Conservation (phyloP, 2,329 filamentous ascomycete species). For the Trichoderma polysporum region DNA sequence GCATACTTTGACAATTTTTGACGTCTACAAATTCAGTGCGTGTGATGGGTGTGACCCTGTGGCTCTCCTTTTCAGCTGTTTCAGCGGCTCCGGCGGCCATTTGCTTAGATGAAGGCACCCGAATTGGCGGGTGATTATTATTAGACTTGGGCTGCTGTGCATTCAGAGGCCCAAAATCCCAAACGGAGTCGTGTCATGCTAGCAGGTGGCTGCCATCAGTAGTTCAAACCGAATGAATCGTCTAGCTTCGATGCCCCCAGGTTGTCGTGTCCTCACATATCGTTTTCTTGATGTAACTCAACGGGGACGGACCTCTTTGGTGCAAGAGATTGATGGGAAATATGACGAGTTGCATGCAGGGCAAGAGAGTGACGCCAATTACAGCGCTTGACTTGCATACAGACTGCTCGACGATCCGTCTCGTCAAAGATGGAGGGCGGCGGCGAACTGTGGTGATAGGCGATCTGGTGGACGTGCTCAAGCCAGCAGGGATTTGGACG, state of each 20-base stretch:
- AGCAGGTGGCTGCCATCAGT: not conserved
- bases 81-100: constrained; percentile 11
- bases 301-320: not conserved
- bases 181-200: not conserved
- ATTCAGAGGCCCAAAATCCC: not conserved
- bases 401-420: not conserved
- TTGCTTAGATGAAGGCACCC: not conserved
- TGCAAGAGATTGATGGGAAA: not conserved
- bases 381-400: constrained; percentile 11
- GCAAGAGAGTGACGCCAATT: constrained; percentile 1
- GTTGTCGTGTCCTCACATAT: not conserved
- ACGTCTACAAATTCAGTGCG: not conserved
- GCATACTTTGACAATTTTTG: not conserved
- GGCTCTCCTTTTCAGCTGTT: not conserved
- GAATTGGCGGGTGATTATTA: not conserved
- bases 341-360: constrained; percentile 18
- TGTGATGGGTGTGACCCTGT: not conserved
- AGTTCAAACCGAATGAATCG: not conserved
- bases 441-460: constrained; percentile 4
- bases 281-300: not conserved
- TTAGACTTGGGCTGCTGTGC: constrained; percentile 17
- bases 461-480: constrained; percentile 5
- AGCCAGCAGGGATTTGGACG: not conserved
- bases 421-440: constrained; percentile 1
- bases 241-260: not conserved